Conservation (phyloP, 106 monocot species). For the Allium cepa region DNA sequence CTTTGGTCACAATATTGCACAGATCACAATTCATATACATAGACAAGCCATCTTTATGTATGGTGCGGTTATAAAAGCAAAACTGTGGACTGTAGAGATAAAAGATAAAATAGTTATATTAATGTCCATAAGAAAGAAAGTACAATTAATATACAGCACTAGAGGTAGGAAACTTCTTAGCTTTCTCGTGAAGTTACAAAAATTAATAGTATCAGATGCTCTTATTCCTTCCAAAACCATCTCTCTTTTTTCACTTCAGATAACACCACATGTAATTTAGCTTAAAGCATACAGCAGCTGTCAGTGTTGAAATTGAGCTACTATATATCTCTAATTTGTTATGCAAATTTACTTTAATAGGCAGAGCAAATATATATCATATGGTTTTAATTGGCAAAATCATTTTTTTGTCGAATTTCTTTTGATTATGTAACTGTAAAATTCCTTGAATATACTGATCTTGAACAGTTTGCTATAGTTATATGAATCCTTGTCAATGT, state of each 20-base stretch:
- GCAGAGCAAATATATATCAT: neutral
- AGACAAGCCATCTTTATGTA: conserved; percentile 1
- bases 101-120: neutral
- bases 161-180: conserved; percentile 11
- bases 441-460: no score
- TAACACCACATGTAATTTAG: neutral
- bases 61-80: neutral
- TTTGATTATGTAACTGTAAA: neutral
- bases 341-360: neutral
- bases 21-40: neutral
- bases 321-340: neutral
- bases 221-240: neutral
- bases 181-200: neutral
- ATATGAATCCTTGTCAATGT: no score
- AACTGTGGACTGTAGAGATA: neutral
- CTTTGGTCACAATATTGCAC: neutral
- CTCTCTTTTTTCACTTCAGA: neutral
- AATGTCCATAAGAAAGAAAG: conserved; percentile 3
- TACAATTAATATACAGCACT: neutral
- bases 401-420: neutral
- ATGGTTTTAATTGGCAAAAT: neutral
- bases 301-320: neutral
- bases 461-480: no score
- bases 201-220: neutral
- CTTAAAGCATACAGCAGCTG: neutral